These are phyloP conservation scores for Lepidium didymum DNA, from an alignment of 345 rosid species.

Conservation along the genomic window DNA sequence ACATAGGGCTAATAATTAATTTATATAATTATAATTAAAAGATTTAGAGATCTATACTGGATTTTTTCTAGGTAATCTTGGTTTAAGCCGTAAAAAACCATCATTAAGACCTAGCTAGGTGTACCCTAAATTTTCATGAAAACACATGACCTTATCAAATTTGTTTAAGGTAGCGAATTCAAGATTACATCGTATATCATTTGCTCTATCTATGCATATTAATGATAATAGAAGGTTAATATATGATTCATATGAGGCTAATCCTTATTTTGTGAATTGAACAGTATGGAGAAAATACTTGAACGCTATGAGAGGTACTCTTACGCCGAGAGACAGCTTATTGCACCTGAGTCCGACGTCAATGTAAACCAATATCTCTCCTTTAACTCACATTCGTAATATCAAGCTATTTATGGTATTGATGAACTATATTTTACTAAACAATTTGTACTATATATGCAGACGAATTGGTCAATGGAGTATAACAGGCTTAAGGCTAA, in stretches of 20 bases:
- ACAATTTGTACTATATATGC: slow-evolving; percentile 2
- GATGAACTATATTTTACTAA: neutral
- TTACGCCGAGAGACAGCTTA: slow-evolving; percentile 54
- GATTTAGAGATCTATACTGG: neutral
- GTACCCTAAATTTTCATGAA: neutral
- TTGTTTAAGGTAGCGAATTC: neutral
- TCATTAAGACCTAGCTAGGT: neutral
- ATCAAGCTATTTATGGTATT: neutral
- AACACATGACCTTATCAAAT: neutral
- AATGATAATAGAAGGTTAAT: neutral
- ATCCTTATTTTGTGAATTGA: neutral
- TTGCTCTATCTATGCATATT: too few relatives aligned
- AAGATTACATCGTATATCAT: neutral
- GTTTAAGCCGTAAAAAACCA: neutral
- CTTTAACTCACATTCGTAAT: neutral
- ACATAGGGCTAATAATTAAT: neutral
- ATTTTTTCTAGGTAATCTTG: neutral
- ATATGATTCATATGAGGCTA: neutral
- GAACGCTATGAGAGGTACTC: slow-evolving; percentile 73
- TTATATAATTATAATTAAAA: neutral
- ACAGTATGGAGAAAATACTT: slow-evolving; percentile 75
- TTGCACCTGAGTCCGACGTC: slow-evolving; percentile 36
- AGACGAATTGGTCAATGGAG: slow-evolving; percentile 77
- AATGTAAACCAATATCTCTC: slow-evolving; percentile 24
- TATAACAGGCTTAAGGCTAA: slow-evolving; percentile 76